phyloP scores from a whole-genome alignment of 2,329 filamentous ascomycete genomes.

The Claviceps sp. region DNA sequence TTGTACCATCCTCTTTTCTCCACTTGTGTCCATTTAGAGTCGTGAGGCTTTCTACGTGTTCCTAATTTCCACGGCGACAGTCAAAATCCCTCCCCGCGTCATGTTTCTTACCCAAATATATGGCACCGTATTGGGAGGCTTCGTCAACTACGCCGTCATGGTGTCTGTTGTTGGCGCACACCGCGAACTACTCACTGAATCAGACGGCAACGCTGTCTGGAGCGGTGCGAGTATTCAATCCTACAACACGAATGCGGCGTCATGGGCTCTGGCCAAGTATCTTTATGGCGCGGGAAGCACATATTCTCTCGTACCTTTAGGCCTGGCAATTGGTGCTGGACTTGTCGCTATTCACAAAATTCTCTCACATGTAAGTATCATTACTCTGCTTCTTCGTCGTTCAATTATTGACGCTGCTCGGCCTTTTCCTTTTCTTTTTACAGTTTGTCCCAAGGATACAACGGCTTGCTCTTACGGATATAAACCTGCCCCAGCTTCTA shows the following conservation, averaged over 20 bases:
- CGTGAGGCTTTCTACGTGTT: background rate
- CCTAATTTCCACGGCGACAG: background rate
- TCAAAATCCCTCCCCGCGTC: constrained; percentile 23
- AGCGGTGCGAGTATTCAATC: constrained; percentile 34
- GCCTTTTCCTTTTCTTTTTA: background rate
- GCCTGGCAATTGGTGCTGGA: constrained; percentile 27
- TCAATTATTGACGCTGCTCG: too few species aligned
- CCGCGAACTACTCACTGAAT: constrained; percentile 24
- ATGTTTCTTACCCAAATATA: constrained; percentile 27
- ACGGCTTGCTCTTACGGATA: background rate
- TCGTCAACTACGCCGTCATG: constrained; percentile 34
- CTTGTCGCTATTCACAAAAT: constrained; percentile 8
- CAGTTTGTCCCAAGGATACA: background rate
- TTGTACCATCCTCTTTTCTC: constrained; percentile 11
- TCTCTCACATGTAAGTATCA: background rate
- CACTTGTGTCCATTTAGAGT: background rate
- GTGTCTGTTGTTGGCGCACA: constrained; percentile 29
- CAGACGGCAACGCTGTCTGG: constrained; percentile 31
- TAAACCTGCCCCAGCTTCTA: constrained; percentile 3
- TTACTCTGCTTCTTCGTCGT: background rate
- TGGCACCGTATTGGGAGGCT: constrained; percentile 26
- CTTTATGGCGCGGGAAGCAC: constrained; percentile 25
- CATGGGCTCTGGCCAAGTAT: constrained; percentile 23
- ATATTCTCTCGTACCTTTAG: constrained; percentile 25
- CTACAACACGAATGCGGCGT: constrained; percentile 24